Evolutionary conservation across 345 rosid species (phyloP).

Genomic region (Aurinia saxatilis): DNA sequence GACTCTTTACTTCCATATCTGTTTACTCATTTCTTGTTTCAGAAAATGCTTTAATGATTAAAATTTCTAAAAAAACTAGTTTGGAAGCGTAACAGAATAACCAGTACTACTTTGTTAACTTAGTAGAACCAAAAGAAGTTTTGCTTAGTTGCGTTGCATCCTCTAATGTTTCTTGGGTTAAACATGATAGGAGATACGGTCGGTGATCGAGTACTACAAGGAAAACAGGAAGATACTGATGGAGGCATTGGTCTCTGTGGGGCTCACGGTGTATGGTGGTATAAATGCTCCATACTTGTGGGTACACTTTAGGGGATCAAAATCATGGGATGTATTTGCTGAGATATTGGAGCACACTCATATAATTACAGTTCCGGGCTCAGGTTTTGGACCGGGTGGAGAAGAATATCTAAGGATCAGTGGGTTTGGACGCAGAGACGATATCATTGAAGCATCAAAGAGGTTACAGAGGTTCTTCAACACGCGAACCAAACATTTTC

Average conservation of each 20-base stretch:
- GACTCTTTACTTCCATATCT: no score
- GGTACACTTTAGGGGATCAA: slow-evolving; percentile 60
- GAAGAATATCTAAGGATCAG: slow-evolving; percentile 67
- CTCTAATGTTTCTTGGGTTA: background rate
- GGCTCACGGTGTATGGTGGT: slow-evolving; percentile 57
- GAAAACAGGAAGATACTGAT: slow-evolving; percentile 54
- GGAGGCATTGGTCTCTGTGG: slow-evolving; percentile 43
- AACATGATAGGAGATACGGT: slow-evolving; percentile 19
- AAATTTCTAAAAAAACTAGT: no score
- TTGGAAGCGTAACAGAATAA: no score
- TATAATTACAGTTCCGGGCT: slow-evolving; percentile 64
- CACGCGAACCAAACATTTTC: slow-evolving; percentile 16
- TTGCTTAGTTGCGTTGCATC: background rate
- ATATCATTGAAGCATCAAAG: slow-evolving; percentile 52
- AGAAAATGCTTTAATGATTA: no score
- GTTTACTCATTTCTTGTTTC: no score
- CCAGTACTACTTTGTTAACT: no score
- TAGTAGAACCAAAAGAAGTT: background rate
- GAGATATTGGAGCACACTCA: slow-evolving; percentile 68
- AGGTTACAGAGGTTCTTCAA: slow-evolving; percentile 32
- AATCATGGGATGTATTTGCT: slow-evolving; percentile 64
- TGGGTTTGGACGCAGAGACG: slow-evolving; percentile 51
- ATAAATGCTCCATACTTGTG: slow-evolving; percentile 69
- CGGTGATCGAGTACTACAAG: slow-evolving; percentile 46
- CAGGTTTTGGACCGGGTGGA: slow-evolving; percentile 78